These are phyloP conservation scores for Ophiorrhiza pumila DNA, from an alignment of 257 asterid genomes.

Conservation along the genomic window DNA sequence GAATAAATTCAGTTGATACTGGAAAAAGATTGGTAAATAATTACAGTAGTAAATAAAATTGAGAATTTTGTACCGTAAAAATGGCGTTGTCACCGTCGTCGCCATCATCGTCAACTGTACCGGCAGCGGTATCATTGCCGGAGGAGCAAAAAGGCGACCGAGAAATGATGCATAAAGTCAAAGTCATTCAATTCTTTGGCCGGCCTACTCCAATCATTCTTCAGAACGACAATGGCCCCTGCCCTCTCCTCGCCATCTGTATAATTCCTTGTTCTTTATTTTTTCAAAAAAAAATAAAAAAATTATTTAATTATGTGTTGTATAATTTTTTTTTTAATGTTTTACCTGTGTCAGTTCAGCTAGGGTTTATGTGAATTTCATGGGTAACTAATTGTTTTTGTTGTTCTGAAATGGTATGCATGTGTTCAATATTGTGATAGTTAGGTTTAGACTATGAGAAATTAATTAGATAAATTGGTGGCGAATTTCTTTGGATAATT, in stretches of 20 bases:
- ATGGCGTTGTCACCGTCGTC: conserved; percentile 21
- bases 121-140: conserved; percentile 14
- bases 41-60: background rate
- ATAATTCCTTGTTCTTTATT: conserved; percentile 9
- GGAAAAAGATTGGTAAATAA: conserved; percentile 2
- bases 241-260: conserved; percentile 98
- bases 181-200: conserved; percentile 77
- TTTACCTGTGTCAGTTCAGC: background rate
- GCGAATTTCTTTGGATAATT: background rate
- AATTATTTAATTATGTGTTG: background rate
- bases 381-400: background rate
- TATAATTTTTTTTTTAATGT: background rate
- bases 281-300: too few relatives aligned
- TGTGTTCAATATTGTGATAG: background rate
- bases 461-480: background rate
- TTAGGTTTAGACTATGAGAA: background rate
- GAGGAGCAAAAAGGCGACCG: conserved; percentile 35
- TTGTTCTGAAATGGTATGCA: conserved; percentile 1
- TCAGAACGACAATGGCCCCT: conserved; percentile 95
- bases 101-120: conserved; percentile 20
- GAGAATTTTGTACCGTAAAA: conserved; percentile 1
- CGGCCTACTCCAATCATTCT: conserved; percentile 76
- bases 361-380: conserved; percentile 3
- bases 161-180: conserved; percentile 65
- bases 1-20: conserved; percentile 3